phyloP scores from a whole-genome alignment of 2,329 filamentous ascomycete genomes.

The Escovopsis sp. region DNA sequence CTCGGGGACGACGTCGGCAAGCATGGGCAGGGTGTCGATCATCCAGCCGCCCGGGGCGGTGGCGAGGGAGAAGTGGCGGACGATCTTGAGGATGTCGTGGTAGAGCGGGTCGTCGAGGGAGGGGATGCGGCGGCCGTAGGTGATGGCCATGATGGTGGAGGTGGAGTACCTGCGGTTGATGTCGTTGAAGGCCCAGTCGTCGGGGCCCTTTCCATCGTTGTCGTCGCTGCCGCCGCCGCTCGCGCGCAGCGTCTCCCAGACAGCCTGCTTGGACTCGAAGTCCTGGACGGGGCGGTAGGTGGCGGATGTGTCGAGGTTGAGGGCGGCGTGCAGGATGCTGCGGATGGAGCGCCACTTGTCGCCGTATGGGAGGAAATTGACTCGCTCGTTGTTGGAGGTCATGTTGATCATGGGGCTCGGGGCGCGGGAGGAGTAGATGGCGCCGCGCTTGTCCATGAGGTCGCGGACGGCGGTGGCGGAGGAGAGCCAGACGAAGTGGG shows the following conservation, averaged over 20 bases:
- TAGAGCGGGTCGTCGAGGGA: constrained; percentile 9
- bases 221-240: too few relatives aligned
- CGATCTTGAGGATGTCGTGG: constrained; percentile 7
- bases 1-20: constrained; percentile 2
- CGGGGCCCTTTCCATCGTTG: background rate
- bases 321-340: constrained; percentile 2
- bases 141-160: constrained; percentile 10
- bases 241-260: constrained; percentile 2
- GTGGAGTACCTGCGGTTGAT: constrained; percentile 10
- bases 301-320: constrained; percentile 7
- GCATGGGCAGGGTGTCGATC: constrained; percentile 4
- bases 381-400: constrained; percentile 3
- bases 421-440: constrained; percentile 31
- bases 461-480: constrained; percentile 33
- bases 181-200: constrained; percentile 6
- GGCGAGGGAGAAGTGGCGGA: constrained; percentile 7
- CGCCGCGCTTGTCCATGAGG: constrained; percentile 33
- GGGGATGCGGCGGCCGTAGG: constrained; percentile 8
- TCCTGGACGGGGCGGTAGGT: constrained; percentile 9
- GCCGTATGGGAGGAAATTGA: constrained; percentile 4
- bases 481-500: constrained; percentile 31
- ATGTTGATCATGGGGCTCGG: constrained; percentile 10
- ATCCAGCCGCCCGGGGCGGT: constrained; percentile 2
- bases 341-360: constrained; percentile 4
- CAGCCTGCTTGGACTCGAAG: constrained; percentile 9